Conservation (phyloP, 495 filamentous ascomycete species). For the Margaritispora aquatica region DNA sequence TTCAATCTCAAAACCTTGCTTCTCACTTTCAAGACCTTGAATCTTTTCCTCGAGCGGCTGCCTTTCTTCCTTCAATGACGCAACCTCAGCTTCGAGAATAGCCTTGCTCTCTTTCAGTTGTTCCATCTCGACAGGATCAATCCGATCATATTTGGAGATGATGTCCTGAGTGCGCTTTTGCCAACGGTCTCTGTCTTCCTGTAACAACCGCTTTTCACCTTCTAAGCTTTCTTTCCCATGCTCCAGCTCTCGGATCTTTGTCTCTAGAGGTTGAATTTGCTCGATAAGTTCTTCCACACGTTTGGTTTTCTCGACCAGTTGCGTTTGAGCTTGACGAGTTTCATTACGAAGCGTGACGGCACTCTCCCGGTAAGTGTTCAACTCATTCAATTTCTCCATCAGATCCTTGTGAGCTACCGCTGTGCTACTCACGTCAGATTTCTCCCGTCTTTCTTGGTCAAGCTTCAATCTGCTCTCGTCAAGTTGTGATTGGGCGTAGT, state of each 20-base stretch:
- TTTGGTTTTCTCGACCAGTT: conserved; percentile 64
- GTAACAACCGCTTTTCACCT: conserved; percentile 76
- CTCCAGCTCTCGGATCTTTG: conserved; percentile 71
- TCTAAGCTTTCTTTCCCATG: conserved; percentile 71
- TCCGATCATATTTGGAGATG: conserved; percentile 88
- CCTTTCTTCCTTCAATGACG: conserved; percentile 54
- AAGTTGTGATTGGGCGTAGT: conserved; percentile 77
- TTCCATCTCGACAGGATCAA: conserved; percentile 88
- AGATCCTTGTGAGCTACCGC: conserved; percentile 77
- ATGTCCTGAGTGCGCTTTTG: conserved; percentile 92
- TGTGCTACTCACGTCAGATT: conserved; percentile 62
- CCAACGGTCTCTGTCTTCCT: conserved; percentile 85
- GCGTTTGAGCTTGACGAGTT: conserved; percentile 66
- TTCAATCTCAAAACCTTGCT: conserved; percentile 40
- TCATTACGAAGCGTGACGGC: conserved; percentile 82
- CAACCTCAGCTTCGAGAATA: conserved; percentile 63
- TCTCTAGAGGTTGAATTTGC: conserved; percentile 77
- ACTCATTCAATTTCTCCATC: conserved; percentile 87
- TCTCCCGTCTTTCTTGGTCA: conserved; percentile 75
- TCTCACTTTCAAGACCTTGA: conserved; percentile 40
- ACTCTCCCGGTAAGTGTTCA: conserved; percentile 92
- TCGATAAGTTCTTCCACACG: conserved; percentile 67
- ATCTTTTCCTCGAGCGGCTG: conserved; percentile 52
- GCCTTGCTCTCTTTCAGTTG: conserved; percentile 63
- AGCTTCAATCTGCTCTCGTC: conserved; percentile 83